These are phyloP conservation scores for Globisporangium canariense DNA, from an alignment of 352 stramenopile genomes.

Conservation along the genomic window DNA sequence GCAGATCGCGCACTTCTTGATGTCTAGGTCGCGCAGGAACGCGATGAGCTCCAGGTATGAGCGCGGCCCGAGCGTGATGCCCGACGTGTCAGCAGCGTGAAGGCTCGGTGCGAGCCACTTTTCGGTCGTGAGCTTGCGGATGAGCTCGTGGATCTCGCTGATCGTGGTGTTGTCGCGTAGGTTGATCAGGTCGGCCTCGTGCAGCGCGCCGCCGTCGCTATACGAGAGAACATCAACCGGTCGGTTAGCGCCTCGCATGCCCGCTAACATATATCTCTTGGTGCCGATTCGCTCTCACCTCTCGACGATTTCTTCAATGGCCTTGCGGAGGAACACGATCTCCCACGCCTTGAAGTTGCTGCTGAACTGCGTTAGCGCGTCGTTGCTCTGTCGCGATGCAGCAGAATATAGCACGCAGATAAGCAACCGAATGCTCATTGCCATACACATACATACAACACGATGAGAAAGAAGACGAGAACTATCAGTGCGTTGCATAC, in stretches of 20 bases:
- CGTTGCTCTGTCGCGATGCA: conserved; percentile 45
- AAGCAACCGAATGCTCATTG: not conserved
- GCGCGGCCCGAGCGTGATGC: conserved; percentile 62
- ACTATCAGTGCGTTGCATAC: conserved; percentile 18
- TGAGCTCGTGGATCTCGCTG: conserved; percentile 58
- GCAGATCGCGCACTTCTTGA: conserved; percentile 79
- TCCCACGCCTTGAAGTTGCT: conserved; percentile 82
- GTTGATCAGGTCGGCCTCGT: conserved; percentile 69
- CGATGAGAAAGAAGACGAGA: not conserved
- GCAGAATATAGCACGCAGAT: too few relatives aligned
- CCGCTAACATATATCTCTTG: not conserved
- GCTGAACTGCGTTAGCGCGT: conserved; percentile 67
- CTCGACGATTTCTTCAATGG: conserved; percentile 79
- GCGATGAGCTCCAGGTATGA: conserved; percentile 69
- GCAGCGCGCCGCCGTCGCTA: conserved; percentile 60
- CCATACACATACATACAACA: too few relatives aligned
- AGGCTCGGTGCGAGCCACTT: conserved; percentile 64
- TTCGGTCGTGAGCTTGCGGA: conserved; percentile 59
- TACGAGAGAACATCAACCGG: not conserved
- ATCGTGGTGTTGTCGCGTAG: conserved; percentile 67
- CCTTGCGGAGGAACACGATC: conserved; percentile 81
- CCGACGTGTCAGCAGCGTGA: conserved; percentile 30
- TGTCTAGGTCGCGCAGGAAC: conserved; percentile 71
- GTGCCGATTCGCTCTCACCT: conserved; percentile 25
- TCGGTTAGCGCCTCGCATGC: not conserved